Percentiles rank a stretch among this genome's conserved stretches.
Evolutionary conservation across 495 filamentous ascomycete species (phyloP).

Genomic region (Daldinia vernicosa): DNA sequence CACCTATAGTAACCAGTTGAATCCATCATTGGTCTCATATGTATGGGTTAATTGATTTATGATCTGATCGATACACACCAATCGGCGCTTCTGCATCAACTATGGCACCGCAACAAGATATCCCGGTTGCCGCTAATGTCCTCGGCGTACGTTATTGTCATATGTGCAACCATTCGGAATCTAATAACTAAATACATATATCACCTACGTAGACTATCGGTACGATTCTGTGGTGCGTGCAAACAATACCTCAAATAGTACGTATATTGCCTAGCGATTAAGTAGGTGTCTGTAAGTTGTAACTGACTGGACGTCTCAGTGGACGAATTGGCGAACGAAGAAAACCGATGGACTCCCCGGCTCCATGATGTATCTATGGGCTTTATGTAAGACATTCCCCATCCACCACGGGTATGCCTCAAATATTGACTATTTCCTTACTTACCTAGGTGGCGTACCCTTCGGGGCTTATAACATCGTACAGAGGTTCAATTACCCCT

Average conservation of each 20-base stretch:
- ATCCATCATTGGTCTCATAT: not conserved
- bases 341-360: slow-evolving; percentile 76
- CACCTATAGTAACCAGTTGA: not conserved
- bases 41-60: not conserved
- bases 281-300: not conserved
- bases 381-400: slow-evolving; percentile 59
- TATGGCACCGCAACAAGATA: slow-evolving; percentile 57
- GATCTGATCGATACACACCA: not conserved
- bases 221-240: slow-evolving; percentile 58
- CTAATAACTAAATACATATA: not conserved
- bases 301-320: slow-evolving; percentile 44
- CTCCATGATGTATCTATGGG: slow-evolving; percentile 80
- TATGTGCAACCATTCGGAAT: not conserved
- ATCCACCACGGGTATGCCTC: not conserved
- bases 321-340: slow-evolving; percentile 75
- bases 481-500: slow-evolving; percentile 76
- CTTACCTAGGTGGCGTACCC: slow-evolving; percentile 53
- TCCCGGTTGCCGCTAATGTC: slow-evolving; percentile 58
- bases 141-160: slow-evolving; percentile 54
- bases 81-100: not conserved
- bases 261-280: not conserved
- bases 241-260: slow-evolving; percentile 48
- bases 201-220: slow-evolving; percentile 36
- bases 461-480: slow-evolving; percentile 55
- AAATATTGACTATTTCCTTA: slow-evolving; percentile 1